Evolutionary conservation across 257 asterid genomes (phyloP).

Genomic region (Fraxinus quadrangulata): DNA sequence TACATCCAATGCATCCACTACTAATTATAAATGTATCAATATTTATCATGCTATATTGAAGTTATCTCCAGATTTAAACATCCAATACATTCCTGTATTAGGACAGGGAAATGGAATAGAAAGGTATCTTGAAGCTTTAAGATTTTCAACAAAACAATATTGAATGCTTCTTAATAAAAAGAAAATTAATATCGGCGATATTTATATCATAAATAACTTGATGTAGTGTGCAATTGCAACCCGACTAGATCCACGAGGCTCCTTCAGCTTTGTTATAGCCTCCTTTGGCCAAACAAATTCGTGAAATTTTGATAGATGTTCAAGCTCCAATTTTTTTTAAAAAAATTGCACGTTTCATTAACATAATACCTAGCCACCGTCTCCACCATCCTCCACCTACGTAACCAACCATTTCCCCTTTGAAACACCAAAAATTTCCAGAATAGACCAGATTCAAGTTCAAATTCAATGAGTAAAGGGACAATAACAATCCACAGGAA

Average conservation of each 20-base stretch:
- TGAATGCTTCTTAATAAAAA: no score
- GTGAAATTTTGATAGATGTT: no score
- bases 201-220: conserved; percentile 35
- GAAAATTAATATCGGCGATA: background rate
- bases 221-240: conserved; percentile 40
- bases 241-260: conserved; percentile 53
- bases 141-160: no score
- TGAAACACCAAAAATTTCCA: no score
- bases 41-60: background rate
- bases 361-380: no score
- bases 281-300: conserved; percentile 13
- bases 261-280: conserved; percentile 47
- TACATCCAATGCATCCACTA: background rate
- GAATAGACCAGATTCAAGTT: no score
- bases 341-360: no score
- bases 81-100: background rate
- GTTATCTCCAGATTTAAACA: conserved; percentile 50
- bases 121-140: background rate
- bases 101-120: background rate
- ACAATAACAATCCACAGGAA: no score
- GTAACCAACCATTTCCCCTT: no score
- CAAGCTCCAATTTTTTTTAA: no score
- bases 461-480: no score
- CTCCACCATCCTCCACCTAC: no score
- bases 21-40: background rate